These are phyloP conservation scores for Pichia kudriavzevii DNA, from an alignment of 1,139 yeast genomes.

Conservation along the genomic window DNA sequence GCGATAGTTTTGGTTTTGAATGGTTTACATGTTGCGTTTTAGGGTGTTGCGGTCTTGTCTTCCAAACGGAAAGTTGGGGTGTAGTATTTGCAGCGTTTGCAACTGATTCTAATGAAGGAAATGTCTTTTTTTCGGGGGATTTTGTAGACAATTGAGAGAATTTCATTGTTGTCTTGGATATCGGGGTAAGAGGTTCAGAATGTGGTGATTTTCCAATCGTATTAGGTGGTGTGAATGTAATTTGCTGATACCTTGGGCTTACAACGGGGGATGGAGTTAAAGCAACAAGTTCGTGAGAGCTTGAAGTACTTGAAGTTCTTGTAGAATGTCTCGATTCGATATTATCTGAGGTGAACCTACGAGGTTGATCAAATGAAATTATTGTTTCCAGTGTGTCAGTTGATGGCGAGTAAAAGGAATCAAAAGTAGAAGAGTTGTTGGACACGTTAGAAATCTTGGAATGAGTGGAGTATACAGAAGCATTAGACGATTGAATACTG, in stretches of 20 bases:
- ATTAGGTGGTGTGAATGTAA: slow-evolving; percentile 3
- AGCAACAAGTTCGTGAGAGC: neutral
- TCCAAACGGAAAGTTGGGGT: slow-evolving; percentile 8
- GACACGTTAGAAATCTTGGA: slow-evolving; percentile 7
- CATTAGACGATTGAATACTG: neutral
- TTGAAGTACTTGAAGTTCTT: slow-evolving; percentile 2
- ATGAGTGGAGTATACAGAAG: slow-evolving; percentile 8
- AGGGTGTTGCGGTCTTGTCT: neutral
- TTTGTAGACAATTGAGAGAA: slow-evolving; percentile 8
- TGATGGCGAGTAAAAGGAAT: slow-evolving; percentile 5
- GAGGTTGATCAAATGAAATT: slow-evolving; percentile 3
- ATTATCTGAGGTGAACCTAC: neutral
- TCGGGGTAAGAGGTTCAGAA: slow-evolving; percentile 10
- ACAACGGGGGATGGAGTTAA: slow-evolving; percentile 6
- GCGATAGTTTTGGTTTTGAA: too few relatives aligned
- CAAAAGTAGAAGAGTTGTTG: slow-evolving; percentile 5
- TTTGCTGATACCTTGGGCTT: neutral
- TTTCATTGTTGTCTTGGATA: slow-evolving; percentile 8
- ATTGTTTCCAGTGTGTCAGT: slow-evolving; percentile 10
- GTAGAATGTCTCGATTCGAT: too few relatives aligned
- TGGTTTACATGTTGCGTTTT: too few relatives aligned
- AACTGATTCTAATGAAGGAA: neutral
- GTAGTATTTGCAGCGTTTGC: neutral
- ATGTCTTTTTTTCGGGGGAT: neutral
- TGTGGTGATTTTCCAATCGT: neutral